These are phyloP conservation scores for Diplodia mutila DNA, from an alignment of 2,329 filamentous ascomycete genomes.

Conservation along the genomic window DNA sequence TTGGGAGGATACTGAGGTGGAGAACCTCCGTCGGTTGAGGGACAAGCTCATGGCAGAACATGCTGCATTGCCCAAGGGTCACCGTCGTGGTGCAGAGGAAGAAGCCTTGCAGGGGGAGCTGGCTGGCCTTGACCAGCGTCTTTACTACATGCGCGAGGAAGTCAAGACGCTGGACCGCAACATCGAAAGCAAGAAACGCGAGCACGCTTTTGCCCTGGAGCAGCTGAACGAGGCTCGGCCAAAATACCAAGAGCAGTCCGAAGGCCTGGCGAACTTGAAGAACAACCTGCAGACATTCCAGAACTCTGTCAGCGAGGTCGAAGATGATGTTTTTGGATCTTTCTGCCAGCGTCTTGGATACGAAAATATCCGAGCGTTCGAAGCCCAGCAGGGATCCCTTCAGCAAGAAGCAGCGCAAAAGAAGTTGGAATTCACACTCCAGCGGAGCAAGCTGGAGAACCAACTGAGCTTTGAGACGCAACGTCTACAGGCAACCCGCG, in stretches of 20 bases:
- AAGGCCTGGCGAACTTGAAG: constrained; percentile 67
- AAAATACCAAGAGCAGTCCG: constrained; percentile 74
- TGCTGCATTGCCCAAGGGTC: constrained; percentile 75
- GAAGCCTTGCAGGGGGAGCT: constrained; percentile 81
- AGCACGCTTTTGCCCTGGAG: constrained; percentile 72
- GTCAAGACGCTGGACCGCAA: constrained; percentile 79
- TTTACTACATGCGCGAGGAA: constrained; percentile 74
- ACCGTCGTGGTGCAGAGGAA: constrained; percentile 75
- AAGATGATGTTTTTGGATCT: constrained; percentile 81
- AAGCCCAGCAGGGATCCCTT: constrained; percentile 87
- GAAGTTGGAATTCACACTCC: constrained; percentile 82
- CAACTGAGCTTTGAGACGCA: constrained; percentile 69
- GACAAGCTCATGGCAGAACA: constrained; percentile 79
- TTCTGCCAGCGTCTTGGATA: constrained; percentile 91
- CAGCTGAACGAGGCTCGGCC: constrained; percentile 77
- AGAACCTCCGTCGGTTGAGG: constrained; percentile 76
- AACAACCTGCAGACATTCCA: constrained; percentile 60
- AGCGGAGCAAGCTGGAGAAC: constrained; percentile 66
- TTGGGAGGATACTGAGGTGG: constrained; percentile 88
- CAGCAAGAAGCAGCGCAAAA: constrained; percentile 90
- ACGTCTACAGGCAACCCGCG: constrained; percentile 69
- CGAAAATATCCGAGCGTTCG: constrained; percentile 86
- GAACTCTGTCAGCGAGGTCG: constrained; percentile 74
- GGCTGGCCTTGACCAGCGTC: constrained; percentile 74
- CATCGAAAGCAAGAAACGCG: constrained; percentile 78